Percentiles rank a stretch among this genome's conserved stretches.
These are phyloP conservation scores for Cucumis cinereus DNA, from an alignment of 306 rosid genomes.

Conservation along the genomic window DNA sequence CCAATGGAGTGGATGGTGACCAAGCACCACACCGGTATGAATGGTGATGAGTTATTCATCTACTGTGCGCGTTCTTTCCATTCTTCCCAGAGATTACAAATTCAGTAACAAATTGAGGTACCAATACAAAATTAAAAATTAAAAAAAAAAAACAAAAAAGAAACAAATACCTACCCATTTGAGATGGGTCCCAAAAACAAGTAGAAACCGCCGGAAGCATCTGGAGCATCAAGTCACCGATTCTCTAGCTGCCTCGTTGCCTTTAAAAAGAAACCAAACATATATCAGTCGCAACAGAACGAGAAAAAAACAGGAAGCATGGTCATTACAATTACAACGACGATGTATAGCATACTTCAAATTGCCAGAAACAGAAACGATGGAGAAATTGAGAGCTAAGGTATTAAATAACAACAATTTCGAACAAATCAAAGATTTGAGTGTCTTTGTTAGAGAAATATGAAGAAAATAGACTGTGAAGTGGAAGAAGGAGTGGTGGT, in stretches of 20 bases:
- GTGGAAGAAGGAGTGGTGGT: background rate
- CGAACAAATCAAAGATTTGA: background rate
- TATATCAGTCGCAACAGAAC: background rate
- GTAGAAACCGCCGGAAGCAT: constrained; percentile 33
- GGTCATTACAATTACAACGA: background rate
- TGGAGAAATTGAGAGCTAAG: background rate
- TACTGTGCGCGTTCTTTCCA: too few species aligned
- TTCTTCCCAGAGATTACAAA: too few species aligned
- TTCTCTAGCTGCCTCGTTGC: background rate
- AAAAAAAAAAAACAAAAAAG: too few species aligned
- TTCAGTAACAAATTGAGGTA: too few species aligned
- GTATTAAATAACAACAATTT: background rate
- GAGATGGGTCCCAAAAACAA: constrained; percentile 32
- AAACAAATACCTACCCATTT: constrained; percentile 24
- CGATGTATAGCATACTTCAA: background rate
- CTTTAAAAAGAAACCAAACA: background rate
- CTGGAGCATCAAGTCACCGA: constrained; percentile 20
- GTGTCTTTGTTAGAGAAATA: background rate
- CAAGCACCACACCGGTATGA: too few species aligned
- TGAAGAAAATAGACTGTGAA: background rate
- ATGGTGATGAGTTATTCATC: too few species aligned
- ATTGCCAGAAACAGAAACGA: background rate
- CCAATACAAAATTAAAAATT: too few species aligned
- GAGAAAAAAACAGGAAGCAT: background rate
- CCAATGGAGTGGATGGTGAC: too few species aligned